Evolutionary conservation across 1,139 yeast species (phyloP).

Genomic region (Magnusiomyces suaveolens): DNA sequence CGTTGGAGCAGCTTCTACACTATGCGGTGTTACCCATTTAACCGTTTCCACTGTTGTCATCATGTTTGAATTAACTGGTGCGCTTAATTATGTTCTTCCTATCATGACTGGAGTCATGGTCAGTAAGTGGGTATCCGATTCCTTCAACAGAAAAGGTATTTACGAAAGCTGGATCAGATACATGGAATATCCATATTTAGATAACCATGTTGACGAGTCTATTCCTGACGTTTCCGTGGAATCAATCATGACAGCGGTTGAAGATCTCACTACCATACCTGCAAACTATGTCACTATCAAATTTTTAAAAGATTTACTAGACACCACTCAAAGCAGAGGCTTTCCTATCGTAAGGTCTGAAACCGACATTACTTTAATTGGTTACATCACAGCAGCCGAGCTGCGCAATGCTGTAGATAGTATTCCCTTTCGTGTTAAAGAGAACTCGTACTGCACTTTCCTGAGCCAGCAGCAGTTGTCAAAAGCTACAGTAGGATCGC

Average conservation of each 20-base stretch:
- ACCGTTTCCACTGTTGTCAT: conserved; percentile 90
- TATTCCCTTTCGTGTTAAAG: conserved; percentile 5
- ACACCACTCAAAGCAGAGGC: conserved; percentile 28
- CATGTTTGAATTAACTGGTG: conserved; percentile 94
- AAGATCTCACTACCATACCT: conserved; percentile 26
- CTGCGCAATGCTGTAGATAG: conserved; percentile 27
- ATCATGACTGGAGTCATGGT: conserved; percentile 60
- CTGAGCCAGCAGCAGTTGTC: conserved; percentile 7
- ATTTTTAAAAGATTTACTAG: conserved; percentile 18
- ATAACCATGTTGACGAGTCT: conserved; percentile 31
- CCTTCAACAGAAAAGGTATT: conserved; percentile 32
- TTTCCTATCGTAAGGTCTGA: conserved; percentile 35
- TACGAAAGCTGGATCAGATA: conserved; percentile 39
- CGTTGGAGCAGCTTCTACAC: conserved; percentile 94
- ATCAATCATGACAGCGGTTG: conserved; percentile 27
- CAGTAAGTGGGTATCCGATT: conserved; percentile 41
- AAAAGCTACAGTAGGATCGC: not conserved
- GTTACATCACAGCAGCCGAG: conserved; percentile 36
- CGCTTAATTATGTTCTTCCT: conserved; percentile 78
- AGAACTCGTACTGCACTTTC: conserved; percentile 18
- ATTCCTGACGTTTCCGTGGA: conserved; percentile 31
- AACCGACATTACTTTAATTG: conserved; percentile 30
- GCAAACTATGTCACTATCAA: conserved; percentile 19
- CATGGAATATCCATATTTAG: conserved; percentile 34
- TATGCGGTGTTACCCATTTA: conserved; percentile 86